These are phyloP conservation scores for Arthrobotrys iridis DNA, from an alignment of 2,329 filamentous ascomycete genomes.

Conservation along the genomic window DNA sequence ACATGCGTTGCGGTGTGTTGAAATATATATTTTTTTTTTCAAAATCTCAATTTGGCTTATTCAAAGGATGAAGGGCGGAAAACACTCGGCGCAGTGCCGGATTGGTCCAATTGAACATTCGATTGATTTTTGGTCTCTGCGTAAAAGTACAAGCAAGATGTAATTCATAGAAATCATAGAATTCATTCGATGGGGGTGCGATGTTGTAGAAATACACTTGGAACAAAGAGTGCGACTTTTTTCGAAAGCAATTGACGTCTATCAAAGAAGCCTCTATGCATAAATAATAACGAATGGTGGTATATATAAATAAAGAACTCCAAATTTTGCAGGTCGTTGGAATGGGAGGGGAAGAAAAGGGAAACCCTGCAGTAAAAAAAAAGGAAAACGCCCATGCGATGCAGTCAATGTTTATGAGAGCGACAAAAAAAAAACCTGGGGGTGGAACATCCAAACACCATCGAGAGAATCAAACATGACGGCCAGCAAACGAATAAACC, in stretches of 20 bases:
- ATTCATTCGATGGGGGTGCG: too few species aligned
- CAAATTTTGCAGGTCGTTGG: background rate
- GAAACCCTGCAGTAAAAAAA: background rate
- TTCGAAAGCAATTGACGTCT: conserved; percentile 1
- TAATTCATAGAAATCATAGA: too few species aligned
- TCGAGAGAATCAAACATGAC: conserved; percentile 55
- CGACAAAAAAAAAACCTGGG: background rate
- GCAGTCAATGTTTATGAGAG: conserved; percentile 13
- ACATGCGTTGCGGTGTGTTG: too few species aligned
- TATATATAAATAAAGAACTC: background rate
- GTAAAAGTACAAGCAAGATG: conserved; percentile 10
- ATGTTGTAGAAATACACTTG: background rate
- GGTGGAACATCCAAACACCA: background rate
- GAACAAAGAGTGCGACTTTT: background rate
- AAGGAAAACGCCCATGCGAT: conserved; percentile 32
- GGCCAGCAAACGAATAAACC: conserved; percentile 60
- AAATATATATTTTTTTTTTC: too few species aligned
- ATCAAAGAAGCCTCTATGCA: conserved; percentile 9
- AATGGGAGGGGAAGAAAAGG: too few species aligned
- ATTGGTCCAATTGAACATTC: too few species aligned
- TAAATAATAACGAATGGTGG: background rate
- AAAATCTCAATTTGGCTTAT: too few species aligned
- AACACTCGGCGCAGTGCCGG: background rate
- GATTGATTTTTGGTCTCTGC: too few species aligned
- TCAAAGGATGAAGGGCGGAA: too few species aligned